A percentile compares a stretch with the other conserved stretches of the same genome.
Evolutionary conservation across 352 stramenopile genomes (phyloP).

Genomic region (Phytophthora tentaculata): DNA sequence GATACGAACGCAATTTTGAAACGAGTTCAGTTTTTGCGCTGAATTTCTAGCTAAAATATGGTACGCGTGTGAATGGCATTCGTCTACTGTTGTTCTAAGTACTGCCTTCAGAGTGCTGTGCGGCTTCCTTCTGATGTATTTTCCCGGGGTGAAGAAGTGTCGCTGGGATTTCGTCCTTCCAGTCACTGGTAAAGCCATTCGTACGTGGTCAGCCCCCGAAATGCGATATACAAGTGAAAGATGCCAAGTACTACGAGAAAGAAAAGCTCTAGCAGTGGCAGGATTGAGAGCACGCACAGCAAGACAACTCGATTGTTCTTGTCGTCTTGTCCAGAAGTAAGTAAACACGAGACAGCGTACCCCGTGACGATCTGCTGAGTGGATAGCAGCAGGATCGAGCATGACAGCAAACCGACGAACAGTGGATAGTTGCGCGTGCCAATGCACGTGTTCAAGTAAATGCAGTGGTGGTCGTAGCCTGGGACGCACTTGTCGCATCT

Average conservation of each 20-base stretch:
- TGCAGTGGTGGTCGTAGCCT: conserved; percentile 96
- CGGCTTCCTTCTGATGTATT: conserved; percentile 8
- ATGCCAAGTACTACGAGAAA: conserved; percentile 60
- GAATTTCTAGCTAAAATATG: conserved; percentile 21
- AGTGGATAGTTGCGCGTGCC: conserved; percentile 74
- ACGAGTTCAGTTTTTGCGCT: conserved; percentile 75
- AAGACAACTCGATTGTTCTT: conserved; percentile 21
- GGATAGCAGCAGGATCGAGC: conserved; percentile 56
- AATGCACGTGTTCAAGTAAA: conserved; percentile 95
- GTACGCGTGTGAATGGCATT: conserved; percentile 5
- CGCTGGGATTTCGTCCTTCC: conserved; percentile 15
- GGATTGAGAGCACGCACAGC: conserved; percentile 45
- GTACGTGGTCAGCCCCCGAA: conserved; percentile 55
- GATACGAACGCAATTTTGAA: conserved; percentile 49
- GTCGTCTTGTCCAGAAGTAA: conserved; percentile 2
- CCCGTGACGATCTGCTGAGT: conserved; percentile 60
- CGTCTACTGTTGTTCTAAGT: too few relatives aligned
- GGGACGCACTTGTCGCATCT: conserved; percentile 95
- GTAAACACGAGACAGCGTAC: conserved; percentile 46
- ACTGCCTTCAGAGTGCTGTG: conserved; percentile 25
- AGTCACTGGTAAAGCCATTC: conserved; percentile 63
- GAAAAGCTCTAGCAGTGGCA: conserved; percentile 62
- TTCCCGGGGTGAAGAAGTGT: conserved; percentile 1
- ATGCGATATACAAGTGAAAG: conserved; percentile 75
- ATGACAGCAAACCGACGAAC: conserved; percentile 65